These are phyloP conservation scores for Aureococcus anophagefferens DNA, from an alignment of 108 stramenopile genomes.

Conservation along the genomic window DNA sequence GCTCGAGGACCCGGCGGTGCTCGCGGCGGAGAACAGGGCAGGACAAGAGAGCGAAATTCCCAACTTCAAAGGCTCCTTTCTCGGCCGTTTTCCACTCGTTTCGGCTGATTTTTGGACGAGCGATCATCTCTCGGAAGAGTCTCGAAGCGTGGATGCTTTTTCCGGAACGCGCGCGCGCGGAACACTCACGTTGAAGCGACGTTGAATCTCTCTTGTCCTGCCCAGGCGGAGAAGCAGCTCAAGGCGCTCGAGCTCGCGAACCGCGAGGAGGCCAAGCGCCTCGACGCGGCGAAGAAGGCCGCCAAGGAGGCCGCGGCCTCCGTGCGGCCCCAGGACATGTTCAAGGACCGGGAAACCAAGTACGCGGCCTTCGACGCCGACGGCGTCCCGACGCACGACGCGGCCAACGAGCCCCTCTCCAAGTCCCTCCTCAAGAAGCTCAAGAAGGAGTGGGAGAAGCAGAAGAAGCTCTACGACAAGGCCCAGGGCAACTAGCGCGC, in stretches of 20 bases:
- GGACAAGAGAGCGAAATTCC: too few species aligned
- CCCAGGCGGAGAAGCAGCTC: too few species aligned
- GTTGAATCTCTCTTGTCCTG: too few species aligned
- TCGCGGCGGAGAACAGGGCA: not conserved
- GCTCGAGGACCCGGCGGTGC: conserved; percentile 25
- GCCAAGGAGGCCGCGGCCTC: conserved; percentile 9
- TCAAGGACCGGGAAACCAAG: conserved; percentile 3
- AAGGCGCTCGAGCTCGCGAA: not conserved
- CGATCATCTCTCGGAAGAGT: too few species aligned
- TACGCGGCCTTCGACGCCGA: conserved; percentile 30
- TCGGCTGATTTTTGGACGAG: too few species aligned
- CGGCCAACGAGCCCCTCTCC: conserved; percentile 10
- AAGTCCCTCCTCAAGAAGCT: conserved; percentile 28
- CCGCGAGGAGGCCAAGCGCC: conserved; percentile 19
- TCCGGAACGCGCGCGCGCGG: too few species aligned
- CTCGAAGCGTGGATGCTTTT: too few species aligned
- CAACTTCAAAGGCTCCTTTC: too few species aligned
- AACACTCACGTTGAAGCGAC: too few species aligned
- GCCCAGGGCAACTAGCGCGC: not conserved
- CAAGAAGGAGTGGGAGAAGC: conserved; percentile 24
- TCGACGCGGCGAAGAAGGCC: conserved; percentile 9
- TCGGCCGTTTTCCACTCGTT: too few species aligned
- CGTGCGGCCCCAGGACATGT: conserved; percentile 14
- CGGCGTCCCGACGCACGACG: conserved; percentile 29
- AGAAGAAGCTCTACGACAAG: conserved; percentile 22